These are phyloP conservation scores for Plantago ovata DNA, from an alignment of 257 asterid genomes.

Conservation along the genomic window DNA sequence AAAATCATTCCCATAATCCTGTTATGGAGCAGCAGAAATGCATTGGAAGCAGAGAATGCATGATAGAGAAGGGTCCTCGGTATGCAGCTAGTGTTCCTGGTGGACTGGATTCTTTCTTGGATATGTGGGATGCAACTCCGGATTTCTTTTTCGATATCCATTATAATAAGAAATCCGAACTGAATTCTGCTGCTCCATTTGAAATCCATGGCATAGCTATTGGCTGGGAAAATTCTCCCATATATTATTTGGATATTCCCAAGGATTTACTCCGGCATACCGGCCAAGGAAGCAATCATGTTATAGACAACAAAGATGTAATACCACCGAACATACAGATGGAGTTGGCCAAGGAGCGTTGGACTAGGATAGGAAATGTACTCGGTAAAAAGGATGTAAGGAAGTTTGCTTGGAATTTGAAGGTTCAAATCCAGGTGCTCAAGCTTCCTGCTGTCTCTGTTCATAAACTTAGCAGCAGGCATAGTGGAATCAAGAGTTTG, in stretches of 20 bases:
- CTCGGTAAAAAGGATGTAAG: conserved; percentile 59
- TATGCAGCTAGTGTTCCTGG: conserved; percentile 68
- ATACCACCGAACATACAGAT: conserved; percentile 43
- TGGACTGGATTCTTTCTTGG: conserved; percentile 80
- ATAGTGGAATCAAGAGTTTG: conserved; percentile 50
- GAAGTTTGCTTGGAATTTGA: conserved; percentile 82
- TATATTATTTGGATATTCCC: conserved; percentile 76
- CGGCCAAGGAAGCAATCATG: conserved; percentile 35
- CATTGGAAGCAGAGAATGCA: no score
- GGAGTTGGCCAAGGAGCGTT: conserved; percentile 68
- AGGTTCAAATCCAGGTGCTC: conserved; percentile 85
- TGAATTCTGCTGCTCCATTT: conserved; percentile 57
- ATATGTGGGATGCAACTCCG: conserved; percentile 55
- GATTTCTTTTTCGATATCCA: conserved; percentile 83
- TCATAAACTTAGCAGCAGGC: conserved; percentile 50
- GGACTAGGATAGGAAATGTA: conserved; percentile 65
- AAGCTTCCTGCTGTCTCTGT: conserved; percentile 72
- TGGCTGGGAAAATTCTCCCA: conserved; percentile 90
- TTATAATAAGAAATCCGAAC: conserved; percentile 64
- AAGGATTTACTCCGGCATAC: conserved; percentile 62
- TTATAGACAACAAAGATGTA: conserved; percentile 34
- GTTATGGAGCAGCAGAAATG: conserved; percentile 29
- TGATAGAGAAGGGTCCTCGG: conserved; percentile 58
- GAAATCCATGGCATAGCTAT: conserved; percentile 88
- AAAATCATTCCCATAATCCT: conserved; percentile 25